Evolutionary conservation across 2,329 filamentous ascomycete species (phyloP), one percentile per base, ranked within the genome.

Genomic region (Cladophialophora exuberans): DNA sequence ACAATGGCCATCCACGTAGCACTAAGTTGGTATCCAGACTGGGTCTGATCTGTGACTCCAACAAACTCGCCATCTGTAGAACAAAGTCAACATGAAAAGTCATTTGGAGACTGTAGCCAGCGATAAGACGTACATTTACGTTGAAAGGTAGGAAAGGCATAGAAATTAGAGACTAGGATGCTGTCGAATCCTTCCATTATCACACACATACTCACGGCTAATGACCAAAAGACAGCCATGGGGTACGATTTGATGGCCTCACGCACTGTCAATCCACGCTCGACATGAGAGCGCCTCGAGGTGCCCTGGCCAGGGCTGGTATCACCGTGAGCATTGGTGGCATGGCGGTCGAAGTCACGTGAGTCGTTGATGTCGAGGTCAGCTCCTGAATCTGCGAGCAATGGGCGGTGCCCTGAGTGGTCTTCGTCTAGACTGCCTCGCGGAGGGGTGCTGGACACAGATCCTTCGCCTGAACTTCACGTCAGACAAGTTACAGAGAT

Each of bases 181-280:
- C 58, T 61, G 45, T 62, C 60, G 26, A 63, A 64, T 2, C 78
- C 78, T 54, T 79, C 77, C 78, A 80, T 80, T 54, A 80, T 70
- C 47, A 79, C 72, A 2, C 74, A 72, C 17, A 72, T 72, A n/a
- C 73, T 76, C 48, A 78, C 72, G 15, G 70, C 46, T n/a, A 73
- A 58, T 2, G 70, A 73, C 65, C 69, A 74, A 10, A 62, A 60
- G 6, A 70, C 62, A 9, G 68, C 68, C 43, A 60, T 65, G 1
- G 63, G 65, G 23, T 65, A 69, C 6, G 56, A 52, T 42, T 45
- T 53, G 43, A 65, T 56, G 17, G 62, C 63, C 33, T 62, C 49
- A 11, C 52, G 23, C 9, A 62, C 55, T 22, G 56, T 62, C 23
- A 65, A 44, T 7, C 41, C 28, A 10, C 59, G 62, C 28, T 65